Evolutionary conservation across 2,329 filamentous ascomycete genomes (phyloP), one percentile per base, ranked within the genome.

Genomic region (Fusarium begoniae): DNA sequence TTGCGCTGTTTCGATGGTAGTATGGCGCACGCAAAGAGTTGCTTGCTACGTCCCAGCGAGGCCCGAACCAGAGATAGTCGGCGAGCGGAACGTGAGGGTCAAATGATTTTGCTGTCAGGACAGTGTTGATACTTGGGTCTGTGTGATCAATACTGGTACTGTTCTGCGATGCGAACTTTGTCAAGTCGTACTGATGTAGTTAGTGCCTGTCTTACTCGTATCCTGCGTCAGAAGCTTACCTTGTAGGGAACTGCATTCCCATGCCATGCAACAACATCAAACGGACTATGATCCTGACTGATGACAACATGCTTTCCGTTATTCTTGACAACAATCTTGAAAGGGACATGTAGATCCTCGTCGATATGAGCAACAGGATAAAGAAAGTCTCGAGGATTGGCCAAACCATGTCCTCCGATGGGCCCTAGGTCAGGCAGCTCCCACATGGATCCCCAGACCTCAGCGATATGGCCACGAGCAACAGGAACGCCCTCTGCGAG

Each of bases 251-350:
- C 56, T 22, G 32, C 35, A 14, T 72, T 70, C 3, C 69, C 69
- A 11, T 72, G 69, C 69, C 67, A 72, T 0, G 69, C 69, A 38
- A 72, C 69, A 1, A 72, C 66, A 15, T 72, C 66, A 11, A 70
- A 72, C 0, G 69, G 69, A 12, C 56, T 70, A 13, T 72, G 69
- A 3, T 72, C 69, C 24, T 72, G 67, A 15, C 45, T 40, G 14
- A 72, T 66, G 8, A 8, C 56, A 20, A 70, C 56, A 14, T 70
- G 62, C 20, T 66, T 72, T 6, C 69, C 69, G 14, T 62, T 72
- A 13, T 66, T 59, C 13, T 72, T 72, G 5, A 43, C 56, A 0
- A 72, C 41, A 12, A 72, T 58, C 1, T 44, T 41, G 20, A 32
- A 72, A 35, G 20, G 44, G 1, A 24, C 41, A 8, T 66, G 67